These are phyloP conservation scores for Vaccinium myrtillus DNA, from an alignment of 148 eudicot genomes.

Conservation along the genomic window DNA sequence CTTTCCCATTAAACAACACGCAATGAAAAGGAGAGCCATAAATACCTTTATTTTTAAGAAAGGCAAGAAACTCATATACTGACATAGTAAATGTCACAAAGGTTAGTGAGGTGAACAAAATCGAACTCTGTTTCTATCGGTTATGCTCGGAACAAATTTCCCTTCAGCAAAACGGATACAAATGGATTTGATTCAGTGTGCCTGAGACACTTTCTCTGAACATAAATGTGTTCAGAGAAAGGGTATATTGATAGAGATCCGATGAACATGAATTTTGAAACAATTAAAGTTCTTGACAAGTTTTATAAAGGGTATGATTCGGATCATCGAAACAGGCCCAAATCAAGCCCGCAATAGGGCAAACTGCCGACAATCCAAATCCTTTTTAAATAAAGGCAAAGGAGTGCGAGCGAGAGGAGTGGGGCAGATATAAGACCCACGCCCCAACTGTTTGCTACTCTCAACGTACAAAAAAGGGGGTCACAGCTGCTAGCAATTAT, in stretches of 20 bases:
- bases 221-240: no score
- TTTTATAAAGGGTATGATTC: no score
- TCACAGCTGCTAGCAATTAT: background rate
- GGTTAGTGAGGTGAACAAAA: background rate
- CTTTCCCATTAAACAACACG: background rate
- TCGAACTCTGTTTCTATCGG: background rate
- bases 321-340: no score
- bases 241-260: no score
- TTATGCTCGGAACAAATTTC: background rate
- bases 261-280: no score
- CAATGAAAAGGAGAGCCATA: background rate
- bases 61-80: background rate
- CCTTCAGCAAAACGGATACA: no score
- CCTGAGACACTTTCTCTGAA: no score
- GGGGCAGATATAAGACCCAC: conserved; percentile 8
- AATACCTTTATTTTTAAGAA: background rate
- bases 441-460: background rate
- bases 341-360: no score
- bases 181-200: no score
- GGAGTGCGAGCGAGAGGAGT: background rate
- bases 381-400: background rate
- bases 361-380: no score
- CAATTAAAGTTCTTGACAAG: no score
- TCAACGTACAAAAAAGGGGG: background rate
- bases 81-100: background rate